Percentiles rank a stretch among this genome's conserved stretches.
Conservation (phyloP, 1,284 basidiomycete genomes). For the Rhodotorula sp. region DNA sequence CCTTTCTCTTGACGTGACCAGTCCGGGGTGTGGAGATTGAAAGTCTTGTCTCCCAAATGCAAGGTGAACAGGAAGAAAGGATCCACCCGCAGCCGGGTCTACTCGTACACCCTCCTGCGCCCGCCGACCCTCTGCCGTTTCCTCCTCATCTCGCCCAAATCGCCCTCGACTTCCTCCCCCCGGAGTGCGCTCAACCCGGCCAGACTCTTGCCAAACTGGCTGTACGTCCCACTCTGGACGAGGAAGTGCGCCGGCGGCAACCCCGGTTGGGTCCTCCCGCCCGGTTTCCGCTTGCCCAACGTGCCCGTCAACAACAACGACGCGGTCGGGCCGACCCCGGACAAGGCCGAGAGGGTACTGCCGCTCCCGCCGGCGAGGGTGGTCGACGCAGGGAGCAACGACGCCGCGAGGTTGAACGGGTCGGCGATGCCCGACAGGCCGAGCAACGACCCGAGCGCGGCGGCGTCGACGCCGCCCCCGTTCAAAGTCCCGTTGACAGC, state of each 20-base stretch:
- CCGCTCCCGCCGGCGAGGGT: slow-evolving; percentile 5
- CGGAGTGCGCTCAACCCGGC: slow-evolving; percentile 32
- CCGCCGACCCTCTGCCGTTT: slow-evolving; percentile 31
- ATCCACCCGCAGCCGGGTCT: not conserved
- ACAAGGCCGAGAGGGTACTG: slow-evolving; percentile 27
- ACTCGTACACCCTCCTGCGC: slow-evolving; percentile 24
- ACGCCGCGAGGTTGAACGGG: slow-evolving; percentile 38
- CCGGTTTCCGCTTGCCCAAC: slow-evolving; percentile 35
- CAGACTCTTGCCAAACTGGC: slow-evolving; percentile 39
- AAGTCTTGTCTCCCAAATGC: not conserved
- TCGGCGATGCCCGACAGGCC: slow-evolving; percentile 31
- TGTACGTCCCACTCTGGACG: slow-evolving; percentile 38
- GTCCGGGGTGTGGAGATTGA: no score
- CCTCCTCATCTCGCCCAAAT: slow-evolving; percentile 39
- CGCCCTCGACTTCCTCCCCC: slow-evolving; percentile 40
- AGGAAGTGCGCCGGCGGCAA: slow-evolving; percentile 37
- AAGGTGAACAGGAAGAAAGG: not conserved
- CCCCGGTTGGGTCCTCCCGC: slow-evolving; percentile 37
- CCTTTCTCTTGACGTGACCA: not conserved
- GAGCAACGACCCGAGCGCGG: slow-evolving; percentile 28
- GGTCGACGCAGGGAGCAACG: slow-evolving; percentile 22
- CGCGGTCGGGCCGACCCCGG: slow-evolving; percentile 25
- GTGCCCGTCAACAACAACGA: slow-evolving; percentile 25
- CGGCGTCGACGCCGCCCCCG: slow-evolving; percentile 20
- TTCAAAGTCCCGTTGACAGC: not conserved